phyloP scores from a whole-genome alignment of 2,329 filamentous ascomycete species.

The Aspergillus jensenii region DNA sequence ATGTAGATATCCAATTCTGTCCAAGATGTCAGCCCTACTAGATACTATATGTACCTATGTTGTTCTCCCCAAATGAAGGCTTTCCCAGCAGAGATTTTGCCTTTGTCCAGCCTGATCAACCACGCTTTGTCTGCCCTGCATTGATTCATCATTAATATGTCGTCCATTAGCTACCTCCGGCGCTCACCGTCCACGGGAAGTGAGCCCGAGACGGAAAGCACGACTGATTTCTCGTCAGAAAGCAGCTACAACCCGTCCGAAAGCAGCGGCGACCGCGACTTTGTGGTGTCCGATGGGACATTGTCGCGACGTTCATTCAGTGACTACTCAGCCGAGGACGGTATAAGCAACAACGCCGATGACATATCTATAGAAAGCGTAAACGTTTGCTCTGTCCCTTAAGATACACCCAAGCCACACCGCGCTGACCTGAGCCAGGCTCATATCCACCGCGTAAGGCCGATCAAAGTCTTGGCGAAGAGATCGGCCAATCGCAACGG shows the following conservation, averaged over 20 bases:
- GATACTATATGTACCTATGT: background rate
- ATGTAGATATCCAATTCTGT: background rate
- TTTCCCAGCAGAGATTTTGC: background rate
- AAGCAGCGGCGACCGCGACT: conserved; percentile 6
- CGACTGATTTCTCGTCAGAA: background rate
- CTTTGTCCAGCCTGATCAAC: background rate
- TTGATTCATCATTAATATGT: background rate
- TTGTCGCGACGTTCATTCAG: background rate
- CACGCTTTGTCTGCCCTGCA: background rate
- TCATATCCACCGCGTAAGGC: background rate
- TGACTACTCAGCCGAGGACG: background rate
- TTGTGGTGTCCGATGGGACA: conserved; percentile 7
- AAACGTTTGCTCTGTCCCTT: background rate
- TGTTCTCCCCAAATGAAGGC: background rate
- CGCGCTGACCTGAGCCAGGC: background rate
- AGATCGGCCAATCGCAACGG: conserved; percentile 1
- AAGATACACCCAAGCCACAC: background rate
- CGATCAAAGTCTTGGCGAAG: conserved; percentile 4
- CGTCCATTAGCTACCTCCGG: background rate
- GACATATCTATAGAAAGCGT: background rate
- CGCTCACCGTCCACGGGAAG: background rate
- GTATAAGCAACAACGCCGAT: background rate
- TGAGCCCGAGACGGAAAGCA: background rate
- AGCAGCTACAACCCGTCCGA: conserved; percentile 1
- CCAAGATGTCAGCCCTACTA: background rate